Evolutionary conservation across 2,329 filamentous ascomycete species (phyloP), one percentile per base, ranked within the genome.

Genomic region (Aspergillus carbonarius): DNA sequence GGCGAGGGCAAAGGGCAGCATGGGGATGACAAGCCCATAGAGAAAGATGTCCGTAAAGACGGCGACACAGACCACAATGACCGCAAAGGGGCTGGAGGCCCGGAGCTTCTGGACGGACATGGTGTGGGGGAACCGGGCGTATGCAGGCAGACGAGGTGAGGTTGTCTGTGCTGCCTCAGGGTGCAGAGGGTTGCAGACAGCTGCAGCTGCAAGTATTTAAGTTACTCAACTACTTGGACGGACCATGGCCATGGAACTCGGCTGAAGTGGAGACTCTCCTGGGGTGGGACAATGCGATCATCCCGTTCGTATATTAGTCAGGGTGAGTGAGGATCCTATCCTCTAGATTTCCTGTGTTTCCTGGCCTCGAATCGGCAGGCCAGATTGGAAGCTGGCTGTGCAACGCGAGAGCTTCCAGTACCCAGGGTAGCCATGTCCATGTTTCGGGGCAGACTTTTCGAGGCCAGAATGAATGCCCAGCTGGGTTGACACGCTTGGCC

Each of bases 21-120:
- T 57, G 6, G 65, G 65, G 0, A 67, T 61, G 27, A 66, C 54
- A n/a, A 67, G 46, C 1, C 65, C 65, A 27, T 66, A 65, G 35
- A 67, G 53, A 40, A 67, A 66, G 46, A 62, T 58, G 53, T 67
- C 60, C 12, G 58, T 62, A n/a, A 60, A 60, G 32, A 57, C 40
- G 6, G 60, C 57, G 9, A 60, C 34, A 9, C 54, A 60, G 23
- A 60, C 54, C 5, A 60, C 60, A 5, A 60, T 7, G 9, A 51
- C 58, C 7, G 60, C 51, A 37, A 60, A 62, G 15, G 27, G 18
- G 30, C 20, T 49, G 13, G 60, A 62, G 2, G 60, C 58, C 25
- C 58, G 54, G 39, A 42, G 13, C 39, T 42, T 10, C 39, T 42
- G 18, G 9, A 15, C 5, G 2, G n/a, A 15, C 10, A 42, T 42